Evolutionary conservation across 78 protist species (phyloP), one percentile per base, ranked within the genome.

Genomic region (Protostelium mycophagum): DNA sequence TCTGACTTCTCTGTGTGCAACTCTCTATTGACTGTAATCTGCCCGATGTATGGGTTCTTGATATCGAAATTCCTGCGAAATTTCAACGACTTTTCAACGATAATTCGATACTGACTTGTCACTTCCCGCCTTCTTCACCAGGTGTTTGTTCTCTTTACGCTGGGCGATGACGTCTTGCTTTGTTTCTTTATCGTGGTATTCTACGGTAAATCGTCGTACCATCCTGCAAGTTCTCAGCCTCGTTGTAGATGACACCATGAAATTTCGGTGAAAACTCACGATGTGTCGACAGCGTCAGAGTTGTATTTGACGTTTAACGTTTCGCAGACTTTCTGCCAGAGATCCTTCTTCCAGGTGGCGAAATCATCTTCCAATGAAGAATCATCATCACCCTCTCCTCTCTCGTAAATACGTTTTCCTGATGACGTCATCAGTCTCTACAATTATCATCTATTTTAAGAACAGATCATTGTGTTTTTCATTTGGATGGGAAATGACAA

Each of bases 301-400:
- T 87, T 84, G 34, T 85, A 34, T 63, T 93, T 91, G 39, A 84
- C 89, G 63, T 92, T 92, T 0, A 91, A 35, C 83, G 25, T 85
- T 83, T 37, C 86, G 87, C 93, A 90, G n/a, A 95, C 87, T 0
- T 31, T 84, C 0, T 95, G 88, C 95, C 95, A 95, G 88, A 96
- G 36, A 29, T 85, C 38, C 36, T 89, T 87, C 89, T 89, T 94
- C 99, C 99, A 97, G 31, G 84, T 90, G 35, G 51, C 73, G 85
- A 95, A 96, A 38, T 97, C 99, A 28, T 96, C 99, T 86, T 96
- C 97, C 34, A 97, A 51, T 86, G 91, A 90, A 10, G 91, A 95
- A 87, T 97, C 98, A 90, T 96, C 98, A 88, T 98, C 99, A 35
- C 98, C 99, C 35, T 85, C 91, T 1, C 98, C 98, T 28, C 37